Evolutionary conservation across 1,284 basidiomycete genomes (phyloP).

Genomic region (Lignosus rhinocerotis): DNA sequence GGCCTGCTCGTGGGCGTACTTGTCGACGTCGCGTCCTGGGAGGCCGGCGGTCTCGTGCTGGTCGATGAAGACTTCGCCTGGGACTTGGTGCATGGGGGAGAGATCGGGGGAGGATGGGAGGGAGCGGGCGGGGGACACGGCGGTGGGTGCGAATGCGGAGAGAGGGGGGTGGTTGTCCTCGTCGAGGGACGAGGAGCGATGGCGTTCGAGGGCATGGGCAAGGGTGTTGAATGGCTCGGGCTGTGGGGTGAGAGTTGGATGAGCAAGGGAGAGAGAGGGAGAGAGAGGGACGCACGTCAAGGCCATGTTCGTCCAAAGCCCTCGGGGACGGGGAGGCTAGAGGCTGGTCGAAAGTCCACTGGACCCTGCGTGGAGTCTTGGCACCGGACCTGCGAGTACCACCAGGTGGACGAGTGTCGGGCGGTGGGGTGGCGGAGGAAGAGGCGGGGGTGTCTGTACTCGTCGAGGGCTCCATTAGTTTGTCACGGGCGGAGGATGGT

Average conservation of each 20-base stretch:
- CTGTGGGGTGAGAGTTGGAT: constrained; percentile 33
- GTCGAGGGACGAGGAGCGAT: constrained; percentile 30
- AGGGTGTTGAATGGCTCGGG: constrained; percentile 52
- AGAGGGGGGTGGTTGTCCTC: not conserved
- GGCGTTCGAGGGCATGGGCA: constrained; percentile 43
- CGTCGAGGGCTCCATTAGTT: constrained; percentile 22
- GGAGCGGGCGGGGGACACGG: constrained; percentile 25
- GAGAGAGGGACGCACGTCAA: constrained; percentile 42
- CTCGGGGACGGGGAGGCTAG: constrained; percentile 13
- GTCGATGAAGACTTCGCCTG: constrained; percentile 35
- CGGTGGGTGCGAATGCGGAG: constrained; percentile 12
- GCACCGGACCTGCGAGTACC: constrained; percentile 34
- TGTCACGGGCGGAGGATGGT: constrained; percentile 12
- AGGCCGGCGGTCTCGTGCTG: constrained; percentile 36
- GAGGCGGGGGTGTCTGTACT: not conserved
- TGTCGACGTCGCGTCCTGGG: constrained; percentile 35
- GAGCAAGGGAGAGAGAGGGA: not conserved
- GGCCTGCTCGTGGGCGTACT: constrained; percentile 24
- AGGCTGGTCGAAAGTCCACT: constrained; percentile 40
- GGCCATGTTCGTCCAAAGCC: constrained; percentile 47
- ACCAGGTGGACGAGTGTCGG: constrained; percentile 24
- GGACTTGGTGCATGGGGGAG: constrained; percentile 22
- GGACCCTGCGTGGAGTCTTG: constrained; percentile 50
- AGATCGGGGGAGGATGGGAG: constrained; percentile 19
- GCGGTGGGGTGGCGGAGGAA: constrained; percentile 1